Evolutionary conservation across 139 green algal species (phyloP), one percentile per base, ranked within the genome.

Genomic region (Micractinium sp.): DNA sequence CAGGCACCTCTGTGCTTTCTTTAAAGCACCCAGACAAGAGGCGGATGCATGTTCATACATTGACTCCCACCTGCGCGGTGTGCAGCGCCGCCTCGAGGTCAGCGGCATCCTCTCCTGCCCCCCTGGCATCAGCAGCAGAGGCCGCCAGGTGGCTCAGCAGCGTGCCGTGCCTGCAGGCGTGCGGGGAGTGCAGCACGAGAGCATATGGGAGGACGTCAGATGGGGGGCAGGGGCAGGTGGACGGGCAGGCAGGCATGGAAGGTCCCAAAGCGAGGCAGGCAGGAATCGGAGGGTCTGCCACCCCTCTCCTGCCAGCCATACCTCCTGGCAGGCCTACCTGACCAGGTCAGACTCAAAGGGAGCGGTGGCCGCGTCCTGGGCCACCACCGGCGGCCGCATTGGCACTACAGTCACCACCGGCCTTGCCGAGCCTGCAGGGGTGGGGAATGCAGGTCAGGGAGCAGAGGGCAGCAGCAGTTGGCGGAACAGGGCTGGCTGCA

Each of bases 351-450:
- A 92, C 86, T 96, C 92, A 29, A 92, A 69, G 35, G 63, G 91
- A 19, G 66, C 89, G 3, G 80, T n/a, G 23, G 82, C 82, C 0
- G 87, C 80, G 27, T 96, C 93, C 29, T 92, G 77, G 0, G 76
- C 53, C 71, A 94, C 66, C 36, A 96, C 77, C 3, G 93, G 93
- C 47, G 92, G 35, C 67, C 36, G 47, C 81, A 97, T 91, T n/a
- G 89, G 61, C 53, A 96, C 82, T 31, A 89, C 89, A 0, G 90
- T 95, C 36, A 97, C 90, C n/a, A 98, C 91, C 25, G 96, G 96
- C 3, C 93, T 87, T 0, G 94, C 95, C 16, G 85, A 95, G 91
- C 93, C 95, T 87, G 83, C 38, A 60, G 35, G 71, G 3, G 36
- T n/a, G 56, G 87, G 80, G 38, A 80, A 14, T 12, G 4, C 23